These are phyloP conservation scores for Rachicladosporium sp. DNA, from an alignment of 2,329 filamentous ascomycete species.

Conservation along the genomic window DNA sequence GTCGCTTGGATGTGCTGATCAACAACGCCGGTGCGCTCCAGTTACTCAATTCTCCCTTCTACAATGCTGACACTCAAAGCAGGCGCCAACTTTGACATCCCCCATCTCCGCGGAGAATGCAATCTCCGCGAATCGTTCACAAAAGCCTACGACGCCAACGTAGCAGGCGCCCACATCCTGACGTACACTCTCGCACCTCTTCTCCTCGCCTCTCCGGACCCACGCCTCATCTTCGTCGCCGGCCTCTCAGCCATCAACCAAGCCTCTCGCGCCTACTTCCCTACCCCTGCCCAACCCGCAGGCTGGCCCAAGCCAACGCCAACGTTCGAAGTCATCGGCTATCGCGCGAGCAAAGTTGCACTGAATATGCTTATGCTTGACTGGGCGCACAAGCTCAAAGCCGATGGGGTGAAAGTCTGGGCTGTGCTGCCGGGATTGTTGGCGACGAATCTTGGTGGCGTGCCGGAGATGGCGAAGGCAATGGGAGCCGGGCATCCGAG, in stretches of 20 bases:
- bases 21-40: constrained; percentile 33
- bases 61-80: neutral
- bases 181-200: constrained; percentile 33
- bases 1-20: constrained; percentile 28
- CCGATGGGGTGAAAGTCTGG: constrained; percentile 34
- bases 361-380: constrained; percentile 35
- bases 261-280: constrained; percentile 6
- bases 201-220: constrained; percentile 33
- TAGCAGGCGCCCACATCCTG: constrained; percentile 33
- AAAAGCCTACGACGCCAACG: constrained; percentile 30
- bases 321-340: constrained; percentile 16
- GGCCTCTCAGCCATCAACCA: constrained; percentile 26
- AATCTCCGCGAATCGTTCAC: constrained; percentile 20
- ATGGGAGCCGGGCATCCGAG: too few relatives aligned
- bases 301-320: constrained; percentile 32
- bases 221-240: constrained; percentile 40
- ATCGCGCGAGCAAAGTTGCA: constrained; percentile 29
- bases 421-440: constrained; percentile 31
- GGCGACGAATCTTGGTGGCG: constrained; percentile 26
- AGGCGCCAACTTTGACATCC: constrained; percentile 19
- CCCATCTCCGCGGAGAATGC: constrained; percentile 12
- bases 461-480: too few relatives aligned
- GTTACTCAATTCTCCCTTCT: neutral
- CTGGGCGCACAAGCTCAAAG: constrained; percentile 27
- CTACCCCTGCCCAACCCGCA: constrained; percentile 12